Base-by-base conservation (phyloP, 306 rosid species). In the Heteromeles arbutifolia region DNA sequence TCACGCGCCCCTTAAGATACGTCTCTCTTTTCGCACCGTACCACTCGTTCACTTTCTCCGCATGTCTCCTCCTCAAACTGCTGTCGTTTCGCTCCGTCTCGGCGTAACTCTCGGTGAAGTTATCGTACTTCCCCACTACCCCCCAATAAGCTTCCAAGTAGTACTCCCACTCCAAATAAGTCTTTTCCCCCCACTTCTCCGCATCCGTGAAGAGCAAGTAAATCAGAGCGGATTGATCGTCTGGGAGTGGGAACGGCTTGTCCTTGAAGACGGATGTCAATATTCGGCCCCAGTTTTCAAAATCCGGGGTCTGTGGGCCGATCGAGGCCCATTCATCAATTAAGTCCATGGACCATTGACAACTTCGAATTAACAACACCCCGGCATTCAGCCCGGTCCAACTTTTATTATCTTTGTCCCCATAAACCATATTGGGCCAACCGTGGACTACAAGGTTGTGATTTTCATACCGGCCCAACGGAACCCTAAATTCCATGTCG, bases 321-420 rank as follows among this genome's bases (percentile, higher is more conserved):
- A 86, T 84, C 21, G n/a, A 44, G 76, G 87, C 65, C 92, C 90
- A 88, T 8, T 7, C 73, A 6, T 84, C 13, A n/a, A 82, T 61
- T 7, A 86, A 71, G 34, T 86, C 87, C 85, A 86, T 75, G 26
- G 90, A 69, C 90, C 90, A 86, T 5, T 88, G 84, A 24, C 88
- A 88, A 18, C 82, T 88, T 31, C 88, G 32, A 3, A 84, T 82
- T 4, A 85, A 58, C 10, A 70, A 19, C 1, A 70, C 78, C 0
- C 88, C 85, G 0, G 88, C 67, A 13, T 86, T 86, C 0, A 88
- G 63, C 3, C 88, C 83, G 5, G 87, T 86, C 86, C 90, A 82
- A 43, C 92, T 88, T 54, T 80, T 77, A 10, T 77, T 70, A 39
- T 39, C 11, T 0, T 62, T 64, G 0, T 84, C 72, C 0, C 3